These are phyloP conservation scores for Nigrospora oryzae DNA, from an alignment of 2,329 filamentous ascomycete species.

Conservation along the genomic window DNA sequence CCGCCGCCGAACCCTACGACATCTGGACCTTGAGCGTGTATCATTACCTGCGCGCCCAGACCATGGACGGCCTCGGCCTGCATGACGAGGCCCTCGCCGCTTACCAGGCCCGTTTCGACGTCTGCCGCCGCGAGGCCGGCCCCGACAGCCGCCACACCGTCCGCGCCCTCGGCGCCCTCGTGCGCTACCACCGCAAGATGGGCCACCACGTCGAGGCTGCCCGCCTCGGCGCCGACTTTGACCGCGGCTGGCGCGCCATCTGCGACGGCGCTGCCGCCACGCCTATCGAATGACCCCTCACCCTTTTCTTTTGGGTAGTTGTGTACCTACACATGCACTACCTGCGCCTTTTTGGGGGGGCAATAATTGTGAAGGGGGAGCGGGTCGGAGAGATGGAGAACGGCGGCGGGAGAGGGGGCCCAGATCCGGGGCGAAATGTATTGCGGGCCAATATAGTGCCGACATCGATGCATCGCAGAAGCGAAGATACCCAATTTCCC, in stretches of 20 bases:
- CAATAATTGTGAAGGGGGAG: too few relatives aligned
- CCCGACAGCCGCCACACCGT: constrained; percentile 1
- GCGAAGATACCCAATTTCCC: too few relatives aligned
- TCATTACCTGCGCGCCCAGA: neutral
- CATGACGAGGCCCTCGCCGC: neutral
- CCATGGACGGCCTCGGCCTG: neutral
- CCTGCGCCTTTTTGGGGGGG: too few relatives aligned
- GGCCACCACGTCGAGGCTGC: constrained; percentile 1
- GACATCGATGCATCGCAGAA: too few relatives aligned
- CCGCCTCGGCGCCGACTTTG: neutral
- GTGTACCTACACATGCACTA: too few relatives aligned
- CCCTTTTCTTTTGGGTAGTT: too few relatives aligned
- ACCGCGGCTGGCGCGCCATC: neutral
- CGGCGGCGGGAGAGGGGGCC: too few relatives aligned
- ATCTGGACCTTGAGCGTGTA: constrained; percentile 2
- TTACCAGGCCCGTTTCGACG: neutral
- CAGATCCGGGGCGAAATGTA: too few relatives aligned
- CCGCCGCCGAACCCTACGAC: neutral
- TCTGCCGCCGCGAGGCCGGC: neutral
- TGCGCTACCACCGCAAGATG: constrained; percentile 1
- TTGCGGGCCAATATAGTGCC: too few relatives aligned
- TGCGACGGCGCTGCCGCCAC: neutral
- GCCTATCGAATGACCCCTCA: too few relatives aligned
- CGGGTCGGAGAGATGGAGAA: too few relatives aligned
- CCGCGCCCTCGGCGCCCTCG: constrained; percentile 1